A percentile compares a stretch with the other conserved stretches of the same genome.
Evolutionary conservation across 164 flowering plant genomes (phyloP).

Genomic region (Nymphaea colorata): DNA sequence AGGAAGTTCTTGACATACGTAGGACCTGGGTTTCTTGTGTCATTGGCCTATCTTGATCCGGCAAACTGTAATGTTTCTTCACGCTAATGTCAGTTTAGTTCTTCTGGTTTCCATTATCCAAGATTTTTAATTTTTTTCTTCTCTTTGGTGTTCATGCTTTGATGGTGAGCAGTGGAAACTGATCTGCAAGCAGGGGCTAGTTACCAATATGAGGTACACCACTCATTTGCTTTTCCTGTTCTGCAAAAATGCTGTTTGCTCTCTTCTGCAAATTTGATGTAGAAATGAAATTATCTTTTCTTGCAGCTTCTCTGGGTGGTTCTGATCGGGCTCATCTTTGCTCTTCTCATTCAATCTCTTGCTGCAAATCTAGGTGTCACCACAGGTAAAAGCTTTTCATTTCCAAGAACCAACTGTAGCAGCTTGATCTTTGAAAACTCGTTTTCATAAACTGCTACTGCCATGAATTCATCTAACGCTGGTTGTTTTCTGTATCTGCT

Average conservation of each 20-base stretch:
- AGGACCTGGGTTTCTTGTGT: slow-evolving; percentile 19
- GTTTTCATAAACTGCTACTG: no score
- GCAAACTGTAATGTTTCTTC: slow-evolving; percentile 12
- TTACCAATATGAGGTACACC: slow-evolving; percentile 7
- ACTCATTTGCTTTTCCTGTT: no score
- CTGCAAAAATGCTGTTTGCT: no score
- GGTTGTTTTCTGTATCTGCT: no score
- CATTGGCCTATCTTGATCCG: slow-evolving; percentile 18
- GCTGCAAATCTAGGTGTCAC: slow-evolving; percentile 13
- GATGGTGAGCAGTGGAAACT: slow-evolving; percentile 9
- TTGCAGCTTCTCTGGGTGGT: slow-evolving; percentile 13
- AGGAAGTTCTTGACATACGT: slow-evolving; percentile 13
- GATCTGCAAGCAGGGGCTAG: slow-evolving; percentile 15
- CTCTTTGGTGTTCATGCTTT: neutral
- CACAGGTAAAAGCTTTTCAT: slow-evolving; percentile 7
- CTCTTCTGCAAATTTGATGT: neutral
- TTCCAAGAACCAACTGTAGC: no score
- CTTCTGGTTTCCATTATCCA: neutral
- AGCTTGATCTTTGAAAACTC: no score
- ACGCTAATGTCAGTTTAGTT: neutral
- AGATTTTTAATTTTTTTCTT: neutral
- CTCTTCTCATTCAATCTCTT: slow-evolving; percentile 13
- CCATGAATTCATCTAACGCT: no score
- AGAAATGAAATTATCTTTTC: neutral
- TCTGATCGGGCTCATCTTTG: slow-evolving; percentile 10